These are phyloP conservation scores for Bremia lactucae DNA, from an alignment of 352 stramenopile species.

Conservation along the genomic window DNA sequence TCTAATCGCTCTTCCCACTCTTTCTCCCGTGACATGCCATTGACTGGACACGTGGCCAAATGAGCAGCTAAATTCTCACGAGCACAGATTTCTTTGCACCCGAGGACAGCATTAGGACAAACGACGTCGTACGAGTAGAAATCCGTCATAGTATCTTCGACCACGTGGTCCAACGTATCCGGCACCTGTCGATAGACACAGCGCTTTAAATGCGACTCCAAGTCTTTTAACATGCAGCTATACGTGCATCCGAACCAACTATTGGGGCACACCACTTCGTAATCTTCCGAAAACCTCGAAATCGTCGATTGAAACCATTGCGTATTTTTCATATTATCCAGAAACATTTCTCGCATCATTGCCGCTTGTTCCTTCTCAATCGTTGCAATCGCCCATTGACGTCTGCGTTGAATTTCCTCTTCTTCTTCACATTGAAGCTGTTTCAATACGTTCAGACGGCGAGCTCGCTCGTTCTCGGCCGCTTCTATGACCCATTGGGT, in stretches of 20 bases:
- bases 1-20: constrained; percentile 70
- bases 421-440: constrained; percentile 73
- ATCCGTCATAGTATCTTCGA: constrained; percentile 45
- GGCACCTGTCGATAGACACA: constrained; percentile 73
- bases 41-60: constrained; percentile 50
- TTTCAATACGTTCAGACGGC: constrained; percentile 50
- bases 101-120: constrained; percentile 72
- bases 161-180: constrained; percentile 54
- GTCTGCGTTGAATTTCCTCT: constrained; percentile 45
- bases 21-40: constrained; percentile 61
- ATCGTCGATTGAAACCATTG: constrained; percentile 84
- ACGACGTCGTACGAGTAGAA: constrained; percentile 79
- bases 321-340: constrained; percentile 85
- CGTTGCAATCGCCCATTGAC: constrained; percentile 61
- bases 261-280: constrained; percentile 80
- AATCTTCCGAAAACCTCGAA: constrained; percentile 63
- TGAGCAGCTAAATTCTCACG: constrained; percentile 59
- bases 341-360: constrained; percentile 74
- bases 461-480: constrained; percentile 60
- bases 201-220: constrained; percentile 52
- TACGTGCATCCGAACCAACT: constrained; percentile 81
- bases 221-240: constrained; percentile 75
- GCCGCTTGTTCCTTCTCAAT: constrained; percentile 78
- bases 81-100: constrained; percentile 70
- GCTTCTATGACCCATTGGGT: constrained; percentile 73